Conservation (phyloP, 768 basidiomycete genomes). For the Phlebiopsis flavidoalba region DNA sequence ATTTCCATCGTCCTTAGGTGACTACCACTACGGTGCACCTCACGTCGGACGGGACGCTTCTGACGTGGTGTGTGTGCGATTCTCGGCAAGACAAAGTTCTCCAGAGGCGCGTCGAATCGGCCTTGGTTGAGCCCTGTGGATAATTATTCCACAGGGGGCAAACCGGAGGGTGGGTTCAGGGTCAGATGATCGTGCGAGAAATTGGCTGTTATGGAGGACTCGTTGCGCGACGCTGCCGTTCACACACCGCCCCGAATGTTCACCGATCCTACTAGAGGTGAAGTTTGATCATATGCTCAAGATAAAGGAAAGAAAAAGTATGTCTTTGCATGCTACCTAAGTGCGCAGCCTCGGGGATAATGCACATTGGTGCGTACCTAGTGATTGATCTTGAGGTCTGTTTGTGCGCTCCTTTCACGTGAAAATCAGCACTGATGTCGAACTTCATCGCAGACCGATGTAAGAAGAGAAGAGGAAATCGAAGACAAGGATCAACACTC, state of each 20-base stretch:
- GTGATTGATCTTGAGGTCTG: constrained; percentile 79
- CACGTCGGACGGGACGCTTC: constrained; percentile 66
- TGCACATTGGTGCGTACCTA: constrained; percentile 88
- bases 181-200: constrained; percentile 22
- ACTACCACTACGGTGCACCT: constrained; percentile 90
- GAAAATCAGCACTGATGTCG: neutral
- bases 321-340: constrained; percentile 73
- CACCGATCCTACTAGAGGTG: constrained; percentile 62
- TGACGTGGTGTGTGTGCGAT: constrained; percentile 81
- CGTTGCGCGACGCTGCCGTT: constrained; percentile 22
- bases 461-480: constrained; percentile 23
- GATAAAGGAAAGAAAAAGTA: constrained; percentile 47
- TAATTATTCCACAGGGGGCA: constrained; percentile 44
- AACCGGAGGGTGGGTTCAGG: constrained; percentile 60
- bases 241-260: constrained; percentile 41
- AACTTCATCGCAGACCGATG: constrained; percentile 22
- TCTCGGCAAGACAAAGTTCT: too few relatives aligned
- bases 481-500: constrained; percentile 22
- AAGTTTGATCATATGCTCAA: constrained; percentile 60
- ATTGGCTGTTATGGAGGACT: constrained; percentile 23
- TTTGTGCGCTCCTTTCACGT: neutral
- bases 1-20: constrained; percentile 86
- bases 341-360: constrained; percentile 90
- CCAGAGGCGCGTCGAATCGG: constrained; percentile 82
- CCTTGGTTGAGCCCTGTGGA: constrained; percentile 67